Percentiles rank a stretch among this genome's conserved stretches.
Evolutionary conservation across 305 asterid genomes (phyloP).

Genomic region (Rubia tinctorum): DNA sequence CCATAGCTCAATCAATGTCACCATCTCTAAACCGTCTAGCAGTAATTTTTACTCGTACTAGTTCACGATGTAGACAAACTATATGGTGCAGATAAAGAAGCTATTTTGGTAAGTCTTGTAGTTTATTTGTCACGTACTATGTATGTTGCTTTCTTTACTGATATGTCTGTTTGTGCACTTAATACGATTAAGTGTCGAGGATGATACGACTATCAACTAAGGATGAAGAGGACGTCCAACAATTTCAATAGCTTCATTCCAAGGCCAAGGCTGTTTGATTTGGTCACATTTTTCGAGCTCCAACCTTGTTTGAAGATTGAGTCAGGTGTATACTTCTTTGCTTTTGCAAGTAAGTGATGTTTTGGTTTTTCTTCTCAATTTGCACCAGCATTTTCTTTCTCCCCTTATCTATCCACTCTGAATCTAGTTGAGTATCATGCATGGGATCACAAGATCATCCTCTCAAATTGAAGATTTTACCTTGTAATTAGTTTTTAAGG

Average conservation of each 20-base stretch:
- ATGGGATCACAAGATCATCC: too few species aligned
- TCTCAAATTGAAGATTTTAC: too few species aligned
- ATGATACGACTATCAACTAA: conserved; percentile 40
- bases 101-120: conserved; percentile 22
- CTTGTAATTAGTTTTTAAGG: too few species aligned
- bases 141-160: neutral
- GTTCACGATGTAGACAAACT: conserved; percentile 11
- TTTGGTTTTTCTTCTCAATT: too few species aligned
- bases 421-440: too few species aligned
- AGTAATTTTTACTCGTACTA: conserved; percentile 11
- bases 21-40: conserved; percentile 32
- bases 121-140: neutral
- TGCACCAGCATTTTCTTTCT: too few species aligned
- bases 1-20: conserved; percentile 15
- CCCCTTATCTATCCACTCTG: too few species aligned
- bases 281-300: conserved; percentile 53
- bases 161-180: neutral
- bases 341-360: conserved; percentile 7
- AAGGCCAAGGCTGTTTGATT: conserved; percentile 36
- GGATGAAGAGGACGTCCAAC: conserved; percentile 30
- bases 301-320: conserved; percentile 51
- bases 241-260: conserved; percentile 37
- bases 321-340: conserved; percentile 22
- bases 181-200: conserved; percentile 35
- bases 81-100: conserved; percentile 15